Conservation (phyloP, 371 early-diverging fungal species). For the Mortierella sp. region DNA sequence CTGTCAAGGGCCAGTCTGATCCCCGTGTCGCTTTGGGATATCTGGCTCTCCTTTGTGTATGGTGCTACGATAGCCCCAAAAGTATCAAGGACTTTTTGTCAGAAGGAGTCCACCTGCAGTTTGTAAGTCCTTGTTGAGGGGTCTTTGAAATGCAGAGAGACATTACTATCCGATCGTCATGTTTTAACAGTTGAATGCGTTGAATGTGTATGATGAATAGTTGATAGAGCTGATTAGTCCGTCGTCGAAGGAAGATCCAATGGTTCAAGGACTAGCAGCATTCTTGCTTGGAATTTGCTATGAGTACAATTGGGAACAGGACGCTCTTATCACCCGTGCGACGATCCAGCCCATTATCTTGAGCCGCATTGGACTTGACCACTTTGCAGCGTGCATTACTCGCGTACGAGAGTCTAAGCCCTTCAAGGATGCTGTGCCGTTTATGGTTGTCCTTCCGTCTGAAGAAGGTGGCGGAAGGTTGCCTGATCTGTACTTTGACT, state of each 20-base stretch:
- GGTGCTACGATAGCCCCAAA: conserved; percentile 86
- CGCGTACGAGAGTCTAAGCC: conserved; percentile 88
- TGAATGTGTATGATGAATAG: conserved; percentile 48
- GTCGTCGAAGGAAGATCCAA: conserved; percentile 84
- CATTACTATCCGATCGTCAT: background rate
- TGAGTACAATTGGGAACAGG: conserved; percentile 87
- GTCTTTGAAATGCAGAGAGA: background rate
- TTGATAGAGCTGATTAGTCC: conserved; percentile 89
- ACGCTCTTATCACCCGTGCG: conserved; percentile 76
- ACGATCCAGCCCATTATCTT: conserved; percentile 86
- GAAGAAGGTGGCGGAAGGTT: conserved; percentile 63
- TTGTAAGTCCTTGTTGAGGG: conserved; percentile 68
- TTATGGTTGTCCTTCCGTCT: conserved; percentile 68
- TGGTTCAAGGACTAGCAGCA: conserved; percentile 92
- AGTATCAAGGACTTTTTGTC: conserved; percentile 87
- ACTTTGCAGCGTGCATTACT: conserved; percentile 83
- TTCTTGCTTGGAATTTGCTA: conserved; percentile 89
- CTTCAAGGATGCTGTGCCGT: conserved; percentile 79
- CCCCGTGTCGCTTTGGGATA: conserved; percentile 82
- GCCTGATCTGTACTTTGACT: conserved; percentile 80
- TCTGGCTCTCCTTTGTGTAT: conserved; percentile 77
- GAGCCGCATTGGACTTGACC: conserved; percentile 88
- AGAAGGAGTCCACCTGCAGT: conserved; percentile 91
- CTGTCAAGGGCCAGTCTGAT: conserved; percentile 70
- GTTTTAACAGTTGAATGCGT: background rate